Evolutionary conservation across 1,284 basidiomycete species (phyloP), one percentile per base, ranked within the genome.

Genomic region (Microbotryum silenes-acaulis): DNA sequence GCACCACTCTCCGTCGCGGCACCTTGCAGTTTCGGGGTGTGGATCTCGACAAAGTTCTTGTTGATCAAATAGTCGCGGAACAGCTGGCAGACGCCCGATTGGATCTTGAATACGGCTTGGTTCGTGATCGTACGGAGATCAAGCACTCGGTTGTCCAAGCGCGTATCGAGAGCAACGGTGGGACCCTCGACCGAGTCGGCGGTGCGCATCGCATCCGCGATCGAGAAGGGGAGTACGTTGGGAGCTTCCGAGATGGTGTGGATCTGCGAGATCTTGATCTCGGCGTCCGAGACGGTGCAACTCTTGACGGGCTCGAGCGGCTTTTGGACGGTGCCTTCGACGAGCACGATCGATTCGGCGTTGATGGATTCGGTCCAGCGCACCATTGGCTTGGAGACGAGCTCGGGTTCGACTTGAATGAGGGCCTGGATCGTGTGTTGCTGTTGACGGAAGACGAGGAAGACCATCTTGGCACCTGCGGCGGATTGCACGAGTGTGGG

Each of bases 1-100:
- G 96, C 89, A 16, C 96, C 96, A 44, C 87, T 91, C 78, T 98
- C 96, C 8, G 96, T 97, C 7, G 96, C 94, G 31, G 94, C 89
- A 53, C 90, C 93, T 76, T 97, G 93, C 8, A 99, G 82, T 78
- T 98, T 99, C 20, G 96, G 94, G 65, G 89, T 91, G 78, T 97
- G 96, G 67, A 99, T 97, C 78, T 98, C 94, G 59, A 85, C 84
- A 75, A 96, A 96, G 42, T 85, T 85, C 61, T 87, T 78, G 45
- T 75, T 77, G 71, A 85, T 83, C 62, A 99, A 80, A 78, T 85
- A 89, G 63, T 89, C 83, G 54, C 94, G 85, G 86, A 98, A 98
- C 54, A 94, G 78, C 63, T 86, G 82, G 71, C 90, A 86, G 56
- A 98, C 87, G 29, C 82, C 92, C 53, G 89, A 86, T 74, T 94